Evolutionary conservation across 495 filamentous ascomycete species (phyloP), one percentile per base, ranked within the genome.

Genomic region (Pyrenopolyporus hunteri): DNA sequence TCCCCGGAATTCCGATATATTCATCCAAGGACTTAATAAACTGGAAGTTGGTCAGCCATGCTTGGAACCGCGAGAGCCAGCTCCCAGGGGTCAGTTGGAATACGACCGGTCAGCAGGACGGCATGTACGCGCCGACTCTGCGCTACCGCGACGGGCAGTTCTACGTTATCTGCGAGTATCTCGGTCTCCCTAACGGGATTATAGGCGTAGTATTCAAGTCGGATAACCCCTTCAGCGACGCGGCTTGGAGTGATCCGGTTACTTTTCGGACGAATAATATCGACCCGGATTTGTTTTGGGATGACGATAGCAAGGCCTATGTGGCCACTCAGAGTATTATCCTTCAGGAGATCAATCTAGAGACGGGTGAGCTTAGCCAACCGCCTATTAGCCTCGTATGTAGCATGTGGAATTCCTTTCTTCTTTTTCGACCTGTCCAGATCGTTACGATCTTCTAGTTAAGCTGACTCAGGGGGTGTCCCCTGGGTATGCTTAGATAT

Each of bases 221-320:
- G 4, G 33, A 51, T n/a, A 45, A 75, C 37, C 68, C 73, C 14
- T 71, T 68, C 35, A 44, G 55, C 53, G 66, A 75, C 29, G 23
- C 52, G 2, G 43, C 62, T 1, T 80, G 78, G 77, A 68, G 70
- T 29, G 70, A 78, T 56, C 68, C 77, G 3, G 62, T 79, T 1
- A 64, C 62, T 17, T 78, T 78, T 61, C 14, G 35, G 7, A 45
- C 71, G 11, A 54, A 48, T 9, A 70, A 67, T 33, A 76, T 76
- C 54, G 77, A 81, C 56, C 71, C 78, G 4, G 69, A 70, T 45
- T 64, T 76, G 2, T 82, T 78, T 66, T 83, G 74, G 74, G 76
- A 82, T 58, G 74, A 76, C 48, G 73, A 76, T 50, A 76, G 77
- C 11, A 73, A 64, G 17, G 59, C 59, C 3, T 82, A 82, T 60